These are phyloP conservation scores for Chaetoscypha palmicola DNA, from an alignment of 2,329 filamentous ascomycete genomes.

Conservation along the genomic window DNA sequence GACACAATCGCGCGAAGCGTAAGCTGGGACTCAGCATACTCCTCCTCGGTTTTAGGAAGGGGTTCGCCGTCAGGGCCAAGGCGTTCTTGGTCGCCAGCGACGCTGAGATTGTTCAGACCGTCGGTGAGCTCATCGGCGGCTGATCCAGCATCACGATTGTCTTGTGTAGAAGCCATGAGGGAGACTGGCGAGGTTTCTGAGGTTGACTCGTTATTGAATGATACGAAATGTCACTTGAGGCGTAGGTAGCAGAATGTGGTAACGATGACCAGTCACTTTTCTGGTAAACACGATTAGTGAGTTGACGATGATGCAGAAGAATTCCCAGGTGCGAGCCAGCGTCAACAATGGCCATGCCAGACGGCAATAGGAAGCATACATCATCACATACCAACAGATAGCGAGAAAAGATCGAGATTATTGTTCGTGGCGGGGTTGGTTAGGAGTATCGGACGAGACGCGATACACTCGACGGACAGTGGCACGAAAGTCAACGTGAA, in stretches of 20 bases:
- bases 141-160: slow-evolving; percentile 25
- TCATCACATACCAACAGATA: too few species aligned
- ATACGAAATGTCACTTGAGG: too few species aligned
- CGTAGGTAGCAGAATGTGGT: too few species aligned
- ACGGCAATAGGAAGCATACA: too few species aligned
- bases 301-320: too few species aligned
- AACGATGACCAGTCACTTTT: too few species aligned
- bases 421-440: slow-evolving; percentile 5
- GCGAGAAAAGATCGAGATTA: too few species aligned
- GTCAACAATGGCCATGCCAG: too few species aligned
- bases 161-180: slow-evolving; percentile 30
- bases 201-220: too few species aligned
- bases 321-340: too few species aligned
- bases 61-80: slow-evolving; percentile 69
- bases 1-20: slow-evolving; percentile 97
- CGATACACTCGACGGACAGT: slow-evolving; percentile 5
- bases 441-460: slow-evolving; percentile 13
- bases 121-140: slow-evolving; percentile 48
- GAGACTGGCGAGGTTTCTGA: too few species aligned
- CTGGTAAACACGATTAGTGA: too few species aligned
- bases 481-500: slow-evolving; percentile 17
- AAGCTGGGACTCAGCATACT: slow-evolving; percentile 87
- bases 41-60: slow-evolving; percentile 87
- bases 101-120: slow-evolving; percentile 56
- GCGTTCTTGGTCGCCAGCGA: slow-evolving; percentile 53